Base-by-base conservation (phyloP, 176 grass and related monocot genomes). In the Otatea glauca region DNA sequence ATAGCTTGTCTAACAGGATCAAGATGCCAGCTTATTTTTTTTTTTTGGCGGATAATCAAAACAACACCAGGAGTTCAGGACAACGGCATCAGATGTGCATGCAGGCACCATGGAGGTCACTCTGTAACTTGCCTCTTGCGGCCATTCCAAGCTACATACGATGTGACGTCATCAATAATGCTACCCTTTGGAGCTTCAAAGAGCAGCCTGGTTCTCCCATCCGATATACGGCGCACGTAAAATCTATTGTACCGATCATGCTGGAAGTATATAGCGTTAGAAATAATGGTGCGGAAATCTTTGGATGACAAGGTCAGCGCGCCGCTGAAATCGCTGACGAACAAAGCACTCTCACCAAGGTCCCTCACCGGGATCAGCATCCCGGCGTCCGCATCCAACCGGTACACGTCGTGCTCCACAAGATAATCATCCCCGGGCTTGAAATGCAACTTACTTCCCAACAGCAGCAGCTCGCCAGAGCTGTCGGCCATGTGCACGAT, bases 401-500 rank as follows among this genome's bases (percentile, higher is more conserved):
- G 45, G 47, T 68, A 68, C n/a, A 80, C 21, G 8, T 79, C 10
- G 44, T 60, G 58, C 39, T 78, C 23, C 23, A 78, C 76, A 21
- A 41, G 23, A 54, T 77, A 77, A 3, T 77, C 74, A 12, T 60
- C 37, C 6, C 12, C 55, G 54, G 34, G 13, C 4, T 9, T 29
- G 74, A 42, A 59, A 60, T 23, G 6, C 37, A 39, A 21, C 34
- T 16, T 35, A 27, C 47, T 65, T 3, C 29, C 23, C 29, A 80
- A 6, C 45, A 80, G 29, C 47, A 80, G 49, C 6, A 80, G 44
- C 64, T 68, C 45, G 6, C 78, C 64, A 13, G 27, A 45, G 63
- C 59, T 24, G 47, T 68, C 78, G 5, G 59, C 78, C 78, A 80
- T 80, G 64, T 80, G 47, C 45, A 53, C 63, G 20, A 62, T 20